These are phyloP conservation scores for Cinnamomum chago DNA, from an alignment of 164 flowering plant genomes.

Conservation along the genomic window DNA sequence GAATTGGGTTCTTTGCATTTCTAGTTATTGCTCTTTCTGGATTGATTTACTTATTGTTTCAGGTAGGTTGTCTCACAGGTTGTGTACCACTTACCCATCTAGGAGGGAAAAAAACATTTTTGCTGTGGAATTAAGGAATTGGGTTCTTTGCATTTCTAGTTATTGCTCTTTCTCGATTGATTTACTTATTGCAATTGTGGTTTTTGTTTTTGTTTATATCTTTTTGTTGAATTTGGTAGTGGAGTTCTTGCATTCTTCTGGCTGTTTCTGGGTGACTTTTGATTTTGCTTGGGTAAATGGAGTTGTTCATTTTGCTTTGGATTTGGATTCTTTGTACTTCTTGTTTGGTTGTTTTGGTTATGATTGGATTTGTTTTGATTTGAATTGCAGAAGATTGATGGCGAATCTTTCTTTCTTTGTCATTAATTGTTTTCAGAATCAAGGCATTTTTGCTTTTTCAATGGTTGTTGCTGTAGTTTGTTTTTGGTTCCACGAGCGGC, in stretches of 20 bases:
- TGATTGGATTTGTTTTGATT: background rate
- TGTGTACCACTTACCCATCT: too few species aligned
- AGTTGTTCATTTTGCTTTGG: background rate
- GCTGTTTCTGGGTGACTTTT: background rate
- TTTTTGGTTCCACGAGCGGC: background rate
- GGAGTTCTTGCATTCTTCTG: background rate
- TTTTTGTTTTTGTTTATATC: too few species aligned
- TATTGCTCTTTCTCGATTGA: background rate
- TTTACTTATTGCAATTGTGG: background rate
- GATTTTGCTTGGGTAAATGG: background rate
- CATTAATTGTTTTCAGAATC: background rate
- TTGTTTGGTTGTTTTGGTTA: background rate
- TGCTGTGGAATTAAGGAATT: background rate
- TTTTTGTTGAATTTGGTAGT: background rate
- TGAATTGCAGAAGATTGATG: background rate
- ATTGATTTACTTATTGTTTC: background rate
- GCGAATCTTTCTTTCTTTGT: background rate
- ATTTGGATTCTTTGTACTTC: background rate
- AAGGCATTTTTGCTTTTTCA: background rate
- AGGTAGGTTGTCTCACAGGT: too few species aligned
- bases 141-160: background rate
- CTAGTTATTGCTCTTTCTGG: background rate
- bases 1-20: background rate
- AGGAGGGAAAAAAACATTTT: too few species aligned
- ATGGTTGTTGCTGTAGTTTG: background rate